Evolutionary conservation across 202 grass and related monocot species (phyloP).

Genomic region (Musa balbisiana): DNA sequence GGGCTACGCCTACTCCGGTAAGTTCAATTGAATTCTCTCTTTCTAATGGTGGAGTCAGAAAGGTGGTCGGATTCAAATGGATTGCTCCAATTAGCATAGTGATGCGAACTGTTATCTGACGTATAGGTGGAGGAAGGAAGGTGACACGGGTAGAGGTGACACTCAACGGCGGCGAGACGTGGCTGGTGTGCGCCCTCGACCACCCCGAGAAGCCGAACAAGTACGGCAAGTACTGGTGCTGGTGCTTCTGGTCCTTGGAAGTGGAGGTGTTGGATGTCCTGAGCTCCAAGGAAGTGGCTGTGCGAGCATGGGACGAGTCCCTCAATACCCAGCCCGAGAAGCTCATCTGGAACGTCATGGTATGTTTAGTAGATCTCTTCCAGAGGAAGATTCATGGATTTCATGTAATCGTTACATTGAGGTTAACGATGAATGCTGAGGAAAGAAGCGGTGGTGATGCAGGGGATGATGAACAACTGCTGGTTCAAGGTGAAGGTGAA

Average conservation of each 20-base stretch:
- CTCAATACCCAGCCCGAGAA: conserved; percentile 18
- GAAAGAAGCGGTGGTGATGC: neutral
- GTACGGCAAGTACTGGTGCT: conserved; percentile 20
- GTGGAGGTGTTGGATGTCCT: conserved; percentile 13
- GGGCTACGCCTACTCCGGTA: conserved; percentile 82
- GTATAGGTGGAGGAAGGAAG: conserved; percentile 14
- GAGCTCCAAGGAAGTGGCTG: conserved; percentile 11
- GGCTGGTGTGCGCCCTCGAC: neutral
- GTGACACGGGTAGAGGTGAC: conserved; percentile 17
- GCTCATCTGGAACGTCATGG: conserved; percentile 16
- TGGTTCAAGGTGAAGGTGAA: conserved; percentile 24
- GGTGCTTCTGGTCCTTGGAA: conserved; percentile 23
- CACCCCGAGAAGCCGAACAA: conserved; percentile 19
- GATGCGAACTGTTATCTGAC: neutral
- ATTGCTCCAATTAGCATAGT: neutral
- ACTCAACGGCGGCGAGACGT: conserved; percentile 21
- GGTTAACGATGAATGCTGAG: neutral
- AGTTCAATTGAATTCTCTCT: neutral
- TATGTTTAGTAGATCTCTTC: neutral
- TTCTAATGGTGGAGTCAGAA: neutral
- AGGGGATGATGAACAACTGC: conserved; percentile 23
- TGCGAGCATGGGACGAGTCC: conserved; percentile 10
- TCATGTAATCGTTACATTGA: neutral
- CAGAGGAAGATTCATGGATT: too few species aligned
- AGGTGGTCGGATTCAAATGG: neutral